These are phyloP conservation scores for Saxophila tyrrhenica DNA, from an alignment of 495 filamentous ascomycete genomes.

Conservation along the genomic window DNA sequence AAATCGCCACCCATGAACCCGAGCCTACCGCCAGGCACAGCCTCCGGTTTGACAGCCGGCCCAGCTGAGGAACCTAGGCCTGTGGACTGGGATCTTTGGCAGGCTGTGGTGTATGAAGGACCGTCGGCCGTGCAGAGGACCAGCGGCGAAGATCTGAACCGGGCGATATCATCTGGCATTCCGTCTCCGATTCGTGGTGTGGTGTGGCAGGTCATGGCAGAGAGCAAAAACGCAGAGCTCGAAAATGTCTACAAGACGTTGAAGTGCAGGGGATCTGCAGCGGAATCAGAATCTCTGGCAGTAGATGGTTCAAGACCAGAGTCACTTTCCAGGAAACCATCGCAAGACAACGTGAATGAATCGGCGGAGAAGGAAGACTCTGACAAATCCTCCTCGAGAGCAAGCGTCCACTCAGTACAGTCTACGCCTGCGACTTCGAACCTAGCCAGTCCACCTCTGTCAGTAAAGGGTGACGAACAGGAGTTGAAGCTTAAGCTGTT, in stretches of 20 bases:
- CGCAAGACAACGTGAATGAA: not conserved
- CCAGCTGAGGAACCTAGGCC: conserved; percentile 51
- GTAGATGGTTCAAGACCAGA: conserved; percentile 32
- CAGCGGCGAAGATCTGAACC: conserved; percentile 76
- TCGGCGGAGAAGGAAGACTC: conserved; percentile 42
- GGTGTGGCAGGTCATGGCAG: conserved; percentile 93
- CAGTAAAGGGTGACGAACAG: conserved; percentile 43
- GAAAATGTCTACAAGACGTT: conserved; percentile 82
- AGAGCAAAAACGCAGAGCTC: conserved; percentile 82
- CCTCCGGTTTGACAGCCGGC: conserved; percentile 60
- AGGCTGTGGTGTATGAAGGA: conserved; percentile 86
- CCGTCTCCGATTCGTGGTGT: conserved; percentile 90
- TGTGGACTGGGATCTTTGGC: conserved; percentile 98
- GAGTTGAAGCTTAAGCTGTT: conserved; percentile 53
- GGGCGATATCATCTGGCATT: conserved; percentile 85
- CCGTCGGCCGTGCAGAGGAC: conserved; percentile 72
- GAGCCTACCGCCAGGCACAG: conserved; percentile 69
- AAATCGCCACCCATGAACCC: conserved; percentile 43
- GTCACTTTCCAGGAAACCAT: conserved; percentile 11
- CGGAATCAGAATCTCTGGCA: conserved; percentile 40
- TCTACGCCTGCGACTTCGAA: conserved; percentile 54
- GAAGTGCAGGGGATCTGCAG: conserved; percentile 56
- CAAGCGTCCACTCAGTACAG: conserved; percentile 69
- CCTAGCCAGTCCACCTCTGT: conserved; percentile 41
- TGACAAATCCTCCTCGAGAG: conserved; percentile 53